Evolutionary conservation across 371 early-diverging fungal species (phyloP).

Genomic region (Catenaria anguillulae): DNA sequence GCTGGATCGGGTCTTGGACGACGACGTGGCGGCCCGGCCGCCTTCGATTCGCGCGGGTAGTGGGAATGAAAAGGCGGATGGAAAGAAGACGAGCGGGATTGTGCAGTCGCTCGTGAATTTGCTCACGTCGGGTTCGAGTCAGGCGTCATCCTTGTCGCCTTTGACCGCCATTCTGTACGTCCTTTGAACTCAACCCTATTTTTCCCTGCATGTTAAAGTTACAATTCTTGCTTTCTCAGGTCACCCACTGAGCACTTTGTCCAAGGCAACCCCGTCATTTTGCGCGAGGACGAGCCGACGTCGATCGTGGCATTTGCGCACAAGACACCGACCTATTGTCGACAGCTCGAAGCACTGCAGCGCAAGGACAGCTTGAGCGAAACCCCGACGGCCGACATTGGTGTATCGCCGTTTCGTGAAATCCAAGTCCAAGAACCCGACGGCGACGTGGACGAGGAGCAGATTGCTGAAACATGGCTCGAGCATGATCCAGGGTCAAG

Average conservation of each 20-base stretch:
- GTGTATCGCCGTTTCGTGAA: not conserved
- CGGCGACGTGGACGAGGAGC: not conserved
- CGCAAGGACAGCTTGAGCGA: not conserved
- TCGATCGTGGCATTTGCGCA: conserved; percentile 82
- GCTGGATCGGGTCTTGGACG: conserved; percentile 7
- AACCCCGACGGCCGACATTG: not conserved
- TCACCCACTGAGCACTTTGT: conserved; percentile 67
- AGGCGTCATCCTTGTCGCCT: conserved; percentile 4
- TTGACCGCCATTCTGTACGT: conserved; percentile 7
- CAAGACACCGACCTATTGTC: conserved; percentile 31
- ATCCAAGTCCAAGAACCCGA: not conserved
- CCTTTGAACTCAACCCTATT: too few relatives aligned
- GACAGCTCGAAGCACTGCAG: conserved; percentile 13
- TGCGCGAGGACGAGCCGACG: conserved; percentile 83
- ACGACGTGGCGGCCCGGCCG: not conserved
- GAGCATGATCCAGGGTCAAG: not conserved
- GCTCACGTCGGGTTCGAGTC: conserved; percentile 15
- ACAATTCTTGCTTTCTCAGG: too few relatives aligned
- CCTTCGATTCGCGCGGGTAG: not conserved
- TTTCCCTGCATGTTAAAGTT: too few relatives aligned
- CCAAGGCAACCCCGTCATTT: conserved; percentile 60
- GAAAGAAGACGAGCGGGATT: conserved; percentile 13
- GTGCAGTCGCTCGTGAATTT: conserved; percentile 18
- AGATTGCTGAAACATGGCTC: not conserved
- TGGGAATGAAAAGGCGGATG: not conserved